A percentile compares a stretch with the other conserved stretches of the same genome.
These are phyloP conservation scores for Pichia inconspicua DNA, from an alignment of 1,139 yeast species.

Conservation along the genomic window DNA sequence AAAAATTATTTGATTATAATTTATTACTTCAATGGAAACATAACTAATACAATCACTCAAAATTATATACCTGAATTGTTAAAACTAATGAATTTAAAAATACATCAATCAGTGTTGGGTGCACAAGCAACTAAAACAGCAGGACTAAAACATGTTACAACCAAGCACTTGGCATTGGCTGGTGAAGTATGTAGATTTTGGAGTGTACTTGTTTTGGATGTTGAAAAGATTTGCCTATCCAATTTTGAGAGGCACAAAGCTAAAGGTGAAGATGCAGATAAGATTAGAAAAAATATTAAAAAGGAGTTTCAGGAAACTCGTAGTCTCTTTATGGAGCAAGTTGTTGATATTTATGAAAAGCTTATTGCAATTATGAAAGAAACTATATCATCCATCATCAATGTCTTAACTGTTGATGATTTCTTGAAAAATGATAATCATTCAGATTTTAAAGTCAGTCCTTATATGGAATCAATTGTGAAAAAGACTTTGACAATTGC, in stretches of 20 bases:
- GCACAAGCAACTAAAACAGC: slow-evolving; percentile 77
- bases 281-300: slow-evolving; percentile 2
- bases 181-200: slow-evolving; percentile 40
- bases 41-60: slow-evolving; percentile 30
- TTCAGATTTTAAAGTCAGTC: slow-evolving; percentile 13
- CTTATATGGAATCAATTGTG: slow-evolving; percentile 61
- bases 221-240: slow-evolving; percentile 8
- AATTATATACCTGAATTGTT: slow-evolving; percentile 34
- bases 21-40: slow-evolving; percentile 36
- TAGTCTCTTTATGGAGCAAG: slow-evolving; percentile 47
- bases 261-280: slow-evolving; percentile 1
- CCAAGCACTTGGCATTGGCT: slow-evolving; percentile 64
- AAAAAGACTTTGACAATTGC: slow-evolving; percentile 60
- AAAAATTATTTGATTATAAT: slow-evolving; percentile 44
- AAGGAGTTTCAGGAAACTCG: slow-evolving; percentile 32
- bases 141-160: slow-evolving; percentile 67
- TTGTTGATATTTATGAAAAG: slow-evolving; percentile 57
- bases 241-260: slow-evolving; percentile 4
- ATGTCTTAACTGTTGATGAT: background rate
- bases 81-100: slow-evolving; percentile 46
- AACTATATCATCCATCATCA: slow-evolving; percentile 32
- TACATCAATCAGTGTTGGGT: slow-evolving; percentile 58
- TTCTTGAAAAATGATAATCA: background rate
- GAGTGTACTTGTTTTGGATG: slow-evolving; percentile 9
- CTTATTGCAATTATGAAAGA: slow-evolving; percentile 66